These are phyloP conservation scores for Diaporthe destruens DNA, from an alignment of 2,329 filamentous ascomycete species.

Conservation along the genomic window DNA sequence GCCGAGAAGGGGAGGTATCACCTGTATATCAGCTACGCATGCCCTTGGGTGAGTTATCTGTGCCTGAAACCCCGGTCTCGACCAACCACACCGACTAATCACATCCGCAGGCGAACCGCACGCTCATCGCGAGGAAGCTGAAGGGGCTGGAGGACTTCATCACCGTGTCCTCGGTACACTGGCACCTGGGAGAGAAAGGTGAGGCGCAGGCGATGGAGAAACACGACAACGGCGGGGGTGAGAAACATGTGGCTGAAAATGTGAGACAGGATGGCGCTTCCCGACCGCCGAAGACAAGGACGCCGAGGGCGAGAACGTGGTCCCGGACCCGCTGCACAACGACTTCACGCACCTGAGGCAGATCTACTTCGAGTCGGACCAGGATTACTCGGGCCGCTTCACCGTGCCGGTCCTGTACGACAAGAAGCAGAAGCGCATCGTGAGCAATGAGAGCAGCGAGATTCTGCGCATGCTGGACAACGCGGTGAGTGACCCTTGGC, in stretches of 20 bases:
- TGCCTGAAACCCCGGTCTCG: not conserved
- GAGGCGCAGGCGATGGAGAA: not conserved
- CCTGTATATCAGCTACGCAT: slow-evolving; percentile 94
- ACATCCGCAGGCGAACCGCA: slow-evolving; percentile 76
- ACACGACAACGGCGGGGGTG: not conserved
- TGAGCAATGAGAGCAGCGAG: slow-evolving; percentile 92
- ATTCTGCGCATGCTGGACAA: slow-evolving; percentile 91
- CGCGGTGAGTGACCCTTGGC: slow-evolving; percentile 63
- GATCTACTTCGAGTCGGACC: slow-evolving; percentile 82
- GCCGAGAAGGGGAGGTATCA: slow-evolving; percentile 93
- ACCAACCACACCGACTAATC: not conserved
- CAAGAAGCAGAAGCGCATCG: slow-evolving; percentile 79
- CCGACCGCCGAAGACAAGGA: slow-evolving; percentile 70
- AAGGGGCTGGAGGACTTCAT: slow-evolving; percentile 94
- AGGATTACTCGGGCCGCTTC: slow-evolving; percentile 81
- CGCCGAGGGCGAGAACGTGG: slow-evolving; percentile 70
- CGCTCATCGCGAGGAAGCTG: slow-evolving; percentile 87
- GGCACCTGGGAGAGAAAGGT: slow-evolving; percentile 79
- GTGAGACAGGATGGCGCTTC: slow-evolving; percentile 83
- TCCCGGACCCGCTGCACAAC: slow-evolving; percentile 77
- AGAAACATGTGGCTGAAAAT: not conserved
- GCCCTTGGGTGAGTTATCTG: slow-evolving; percentile 76
- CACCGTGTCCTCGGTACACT: slow-evolving; percentile 85
- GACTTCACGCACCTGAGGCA: slow-evolving; percentile 78
- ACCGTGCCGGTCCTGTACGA: slow-evolving; percentile 92